A percentile compares a stretch with the other conserved stretches of the same genome.
These are phyloP conservation scores for Neonectria punicea DNA, from an alignment of 2,329 filamentous ascomycete species.

Conservation along the genomic window DNA sequence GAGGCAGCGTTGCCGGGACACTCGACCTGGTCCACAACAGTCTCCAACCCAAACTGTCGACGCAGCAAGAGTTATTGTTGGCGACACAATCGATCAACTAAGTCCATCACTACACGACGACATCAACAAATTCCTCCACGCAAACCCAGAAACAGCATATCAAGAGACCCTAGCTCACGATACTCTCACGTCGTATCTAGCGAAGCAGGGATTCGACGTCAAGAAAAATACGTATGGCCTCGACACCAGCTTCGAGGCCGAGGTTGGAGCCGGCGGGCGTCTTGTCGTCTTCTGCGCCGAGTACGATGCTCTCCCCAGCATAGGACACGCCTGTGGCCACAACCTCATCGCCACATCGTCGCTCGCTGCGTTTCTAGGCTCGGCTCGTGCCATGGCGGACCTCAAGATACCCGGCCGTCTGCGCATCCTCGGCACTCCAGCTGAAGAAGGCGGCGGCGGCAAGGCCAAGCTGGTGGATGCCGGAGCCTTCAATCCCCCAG, in stretches of 20 bases:
- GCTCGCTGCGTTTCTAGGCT: constrained; percentile 56
- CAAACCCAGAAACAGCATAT: constrained; percentile 28
- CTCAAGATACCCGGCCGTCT: constrained; percentile 36
- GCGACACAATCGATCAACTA: neutral
- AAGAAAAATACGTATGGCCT: constrained; percentile 22
- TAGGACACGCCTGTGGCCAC: constrained; percentile 56
- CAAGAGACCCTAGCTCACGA: constrained; percentile 27
- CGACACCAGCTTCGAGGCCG: constrained; percentile 25
- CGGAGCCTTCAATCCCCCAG: constrained; percentile 50
- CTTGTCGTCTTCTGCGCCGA: constrained; percentile 28
- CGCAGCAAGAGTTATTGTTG: constrained; percentile 2
- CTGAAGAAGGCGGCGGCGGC: constrained; percentile 62
- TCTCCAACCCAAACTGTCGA: neutral
- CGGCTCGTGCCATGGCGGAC: constrained; percentile 55
- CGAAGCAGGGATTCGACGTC: constrained; percentile 23
- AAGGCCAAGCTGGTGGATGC: constrained; percentile 58
- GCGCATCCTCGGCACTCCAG: constrained; percentile 61
- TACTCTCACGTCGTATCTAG: constrained; percentile 14
- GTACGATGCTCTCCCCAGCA: constrained; percentile 29
- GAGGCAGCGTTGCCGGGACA: neutral
- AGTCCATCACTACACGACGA: constrained; percentile 6
- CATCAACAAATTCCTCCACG: constrained; percentile 15
- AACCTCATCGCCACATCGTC: constrained; percentile 64
- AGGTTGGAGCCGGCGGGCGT: constrained; percentile 21
- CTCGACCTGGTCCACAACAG: neutral